Conservation (phyloP, 371 early-diverging fungal species). For the Mortierella polycephala region DNA sequence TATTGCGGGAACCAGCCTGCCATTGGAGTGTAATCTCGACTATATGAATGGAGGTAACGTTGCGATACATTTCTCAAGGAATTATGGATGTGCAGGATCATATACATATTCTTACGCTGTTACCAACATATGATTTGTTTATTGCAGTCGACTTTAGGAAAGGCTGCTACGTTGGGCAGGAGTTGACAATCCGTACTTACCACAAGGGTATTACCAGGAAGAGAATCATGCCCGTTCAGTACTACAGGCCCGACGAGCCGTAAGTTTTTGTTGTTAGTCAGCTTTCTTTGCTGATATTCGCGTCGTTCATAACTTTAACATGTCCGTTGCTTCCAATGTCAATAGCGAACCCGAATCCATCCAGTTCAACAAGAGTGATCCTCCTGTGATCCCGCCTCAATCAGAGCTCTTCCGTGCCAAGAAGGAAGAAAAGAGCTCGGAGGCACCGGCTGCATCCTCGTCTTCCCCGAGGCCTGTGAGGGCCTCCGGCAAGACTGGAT, state of each 20-base stretch:
- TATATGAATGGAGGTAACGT: constrained; percentile 84
- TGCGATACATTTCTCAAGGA: neutral
- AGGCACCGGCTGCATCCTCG: constrained; percentile 20
- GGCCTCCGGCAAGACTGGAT: constrained; percentile 73
- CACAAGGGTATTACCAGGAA: constrained; percentile 96
- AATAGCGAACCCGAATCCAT: constrained; percentile 55
- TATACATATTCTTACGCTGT: neutral
- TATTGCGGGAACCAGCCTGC: constrained; percentile 76
- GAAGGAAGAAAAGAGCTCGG: constrained; percentile 11
- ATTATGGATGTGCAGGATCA: too few relatives aligned
- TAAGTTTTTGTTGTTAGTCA: constrained; percentile 24
- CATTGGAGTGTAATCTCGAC: constrained; percentile 93
- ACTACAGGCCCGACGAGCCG: constrained; percentile 57
- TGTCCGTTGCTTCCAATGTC: too few relatives aligned
- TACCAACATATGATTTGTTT: neutral
- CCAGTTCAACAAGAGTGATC: constrained; percentile 31
- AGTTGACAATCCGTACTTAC: constrained; percentile 95
- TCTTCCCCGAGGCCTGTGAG: constrained; percentile 51
- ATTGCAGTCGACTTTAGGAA: constrained; percentile 90
- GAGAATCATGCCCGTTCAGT: constrained; percentile 88
- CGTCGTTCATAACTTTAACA: neutral
- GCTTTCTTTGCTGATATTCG: neutral
- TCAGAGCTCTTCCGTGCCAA: constrained; percentile 58
- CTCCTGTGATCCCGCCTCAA: constrained; percentile 57
- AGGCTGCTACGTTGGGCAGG: constrained; percentile 98